Base-by-base conservation (phyloP, 2,329 filamentous ascomycete species). In the Paraphaeosphaeria minitans region DNA sequence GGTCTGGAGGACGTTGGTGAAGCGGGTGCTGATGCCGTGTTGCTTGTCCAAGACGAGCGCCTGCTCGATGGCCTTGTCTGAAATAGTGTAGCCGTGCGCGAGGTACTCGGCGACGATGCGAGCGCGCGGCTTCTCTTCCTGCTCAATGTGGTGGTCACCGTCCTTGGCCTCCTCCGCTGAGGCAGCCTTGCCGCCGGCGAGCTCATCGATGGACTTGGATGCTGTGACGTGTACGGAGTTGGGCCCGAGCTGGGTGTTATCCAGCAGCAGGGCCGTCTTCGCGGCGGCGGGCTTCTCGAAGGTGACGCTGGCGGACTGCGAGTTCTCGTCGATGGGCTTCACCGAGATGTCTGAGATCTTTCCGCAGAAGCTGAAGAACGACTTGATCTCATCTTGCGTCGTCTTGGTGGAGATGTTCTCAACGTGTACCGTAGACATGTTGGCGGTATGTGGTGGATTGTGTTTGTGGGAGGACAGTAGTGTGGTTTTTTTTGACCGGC, bases 201-300 rank as follows among this genome's bases (percentile, higher is more conserved):
- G 80, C 57, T 90, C 84, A 65, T 88, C 89, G 63, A 89, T 83
- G 52, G 85, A 85, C 64, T 87, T 85, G 45, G 89, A 85, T 50
- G 93, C 86, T 57, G 87, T 84, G 75, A 99, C 96, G 73, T 95
- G 88, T 66, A 93, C 92, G 59, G 89, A 81, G 57, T 85, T 82
- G 50, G 83, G 79, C 64, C 93, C 93, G 52, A 99, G 90, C 80
- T 96, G 91, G 54, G 95, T 99, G 84, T 97, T 96, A 82, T 98
- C 94, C 65, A 99, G 89, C 59, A 99, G 90, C 42, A 97, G 90
- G 27, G 95, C 95, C 22, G 95, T 99, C 84, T 97, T 97, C 60
- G 94, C 93, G 52, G 95, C 95, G 14, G 94, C 96, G 77, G 94
- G 89, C 83, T 97, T 97, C 80, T 98, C 95, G 74, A 99, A 99